Base-by-base conservation (phyloP, 345 rosid genomes). In the Eutrema yunnanense region DNA sequence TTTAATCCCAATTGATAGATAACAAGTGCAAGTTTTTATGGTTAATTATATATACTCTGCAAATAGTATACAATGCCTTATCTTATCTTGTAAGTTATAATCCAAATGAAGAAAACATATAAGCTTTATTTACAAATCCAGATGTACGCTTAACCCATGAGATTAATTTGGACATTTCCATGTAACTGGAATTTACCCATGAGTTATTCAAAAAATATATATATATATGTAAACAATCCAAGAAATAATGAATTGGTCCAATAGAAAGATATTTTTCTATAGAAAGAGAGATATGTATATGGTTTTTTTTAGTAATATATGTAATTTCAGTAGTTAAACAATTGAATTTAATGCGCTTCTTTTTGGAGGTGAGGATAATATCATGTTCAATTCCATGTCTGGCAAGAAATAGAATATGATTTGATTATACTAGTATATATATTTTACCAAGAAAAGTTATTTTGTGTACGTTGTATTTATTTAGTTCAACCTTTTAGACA, bases 221-320 rank as follows among this genome's bases (percentile, higher is more conserved):
- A 19, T 6, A 47, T 27, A 38, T 41, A 32, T 50, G 27, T 41
- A 8, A 32, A 43, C 41, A 64, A 54, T 72, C 62, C 69, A 73
- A 46, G 8, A 56, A 44, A 55, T 8, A 65, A 44, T 37, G 58
- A 73, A n/a, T 27, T 73, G 71, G 71, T 65, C 71, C 71, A 55
- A 56, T 73, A 38, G 50, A 8, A 26, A 73, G 26, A 73, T 65
- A 47, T 14, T 26, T 72, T 36, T 56, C 42, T 42, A 37, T 47
- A 8, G 8, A 65, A 47, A 57, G 4, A 47, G 58, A 64, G n/a
- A n/a, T 73, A 46, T 63, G 30, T 29, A 4, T 9, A 66, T 32
- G 1, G 5, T 44, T 54, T 9, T 9, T 41, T 4, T 6, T 0
- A 8, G 30, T 9, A 11, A 12, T n/a, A 42, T 41, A 42, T 62